Evolutionary conservation across 352 stramenopile genomes (phyloP).

Genomic region (Plasmopara muralis): DNA sequence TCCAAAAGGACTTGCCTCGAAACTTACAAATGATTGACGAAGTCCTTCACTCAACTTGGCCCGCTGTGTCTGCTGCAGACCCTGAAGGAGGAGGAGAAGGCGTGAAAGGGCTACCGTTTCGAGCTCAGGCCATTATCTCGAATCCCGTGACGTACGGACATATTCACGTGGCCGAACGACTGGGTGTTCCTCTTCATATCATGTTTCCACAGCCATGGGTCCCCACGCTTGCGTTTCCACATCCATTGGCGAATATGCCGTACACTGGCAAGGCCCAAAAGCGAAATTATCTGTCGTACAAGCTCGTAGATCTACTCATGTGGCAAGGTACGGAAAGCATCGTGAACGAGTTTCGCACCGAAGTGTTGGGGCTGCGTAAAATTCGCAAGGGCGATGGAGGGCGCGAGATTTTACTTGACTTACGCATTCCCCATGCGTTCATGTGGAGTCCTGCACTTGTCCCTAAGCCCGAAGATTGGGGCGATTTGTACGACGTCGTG

Average conservation of each 20-base stretch:
- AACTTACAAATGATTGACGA: constrained; percentile 87
- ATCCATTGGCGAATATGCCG: constrained; percentile 73
- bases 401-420: constrained; percentile 32
- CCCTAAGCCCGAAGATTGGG: constrained; percentile 52
- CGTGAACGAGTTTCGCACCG: constrained; percentile 48
- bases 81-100: constrained; percentile 46
- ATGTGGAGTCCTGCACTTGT: constrained; percentile 53
- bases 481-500: constrained; percentile 37
- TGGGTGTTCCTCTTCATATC: constrained; percentile 88
- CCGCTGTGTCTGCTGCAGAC: constrained; percentile 62
- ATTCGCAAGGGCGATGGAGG: constrained; percentile 33
- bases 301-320: constrained; percentile 39
- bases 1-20: constrained; percentile 50
- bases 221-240: constrained; percentile 79
- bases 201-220: constrained; percentile 90
- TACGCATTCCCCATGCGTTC: constrained; percentile 52
- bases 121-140: constrained; percentile 88
- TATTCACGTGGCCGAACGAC: constrained; percentile 87
- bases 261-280: constrained; percentile 55
- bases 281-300: constrained; percentile 47
- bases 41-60: constrained; percentile 84
- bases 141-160: constrained; percentile 90
- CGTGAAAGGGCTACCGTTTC: constrained; percentile 45
- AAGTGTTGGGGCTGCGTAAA: constrained; percentile 20
- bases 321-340: constrained; percentile 39